These are phyloP conservation scores for Citrus cavaleriei DNA, from an alignment of 345 rosid species.

Conservation along the genomic window DNA sequence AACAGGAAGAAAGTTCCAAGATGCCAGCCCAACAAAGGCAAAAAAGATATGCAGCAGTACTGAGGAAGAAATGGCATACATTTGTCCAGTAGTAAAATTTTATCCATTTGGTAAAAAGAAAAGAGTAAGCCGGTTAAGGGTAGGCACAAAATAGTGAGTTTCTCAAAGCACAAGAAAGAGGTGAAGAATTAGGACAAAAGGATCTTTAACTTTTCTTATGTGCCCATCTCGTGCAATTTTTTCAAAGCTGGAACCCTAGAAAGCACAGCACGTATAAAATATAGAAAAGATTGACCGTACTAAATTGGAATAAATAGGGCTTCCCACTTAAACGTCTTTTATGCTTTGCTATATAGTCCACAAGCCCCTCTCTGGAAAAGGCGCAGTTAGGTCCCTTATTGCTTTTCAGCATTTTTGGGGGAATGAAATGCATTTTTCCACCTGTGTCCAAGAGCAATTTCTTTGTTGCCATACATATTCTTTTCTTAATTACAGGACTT, in stretches of 20 bases:
- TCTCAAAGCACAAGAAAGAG: conserved; percentile 1
- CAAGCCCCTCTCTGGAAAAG: conserved; percentile 7
- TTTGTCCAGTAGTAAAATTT: background rate
- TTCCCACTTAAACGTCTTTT: conserved; percentile 11
- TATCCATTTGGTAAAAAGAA: background rate
- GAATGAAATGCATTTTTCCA: background rate
- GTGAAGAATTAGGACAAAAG: conserved; percentile 4
- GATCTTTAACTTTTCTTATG: conserved; percentile 18
- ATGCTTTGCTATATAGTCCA: conserved; percentile 13
- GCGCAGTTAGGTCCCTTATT: background rate
- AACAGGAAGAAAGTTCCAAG: conserved; percentile 4
- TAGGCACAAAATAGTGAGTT: background rate
- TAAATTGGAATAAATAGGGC: conserved; percentile 21
- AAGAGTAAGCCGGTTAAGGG: background rate
- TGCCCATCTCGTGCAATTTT: conserved; percentile 4
- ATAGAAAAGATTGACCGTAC: background rate
- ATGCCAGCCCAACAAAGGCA: background rate
- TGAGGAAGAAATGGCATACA: background rate
- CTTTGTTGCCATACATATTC: background rate
- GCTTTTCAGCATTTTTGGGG: background rate
- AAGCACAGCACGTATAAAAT: background rate
- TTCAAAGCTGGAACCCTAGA: conserved; percentile 10
- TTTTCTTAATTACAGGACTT: background rate
- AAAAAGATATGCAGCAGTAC: background rate
- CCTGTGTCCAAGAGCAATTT: background rate